Conservation (phyloP, 495 filamentous ascomycete genomes). For the Penicillium goetzii region DNA sequence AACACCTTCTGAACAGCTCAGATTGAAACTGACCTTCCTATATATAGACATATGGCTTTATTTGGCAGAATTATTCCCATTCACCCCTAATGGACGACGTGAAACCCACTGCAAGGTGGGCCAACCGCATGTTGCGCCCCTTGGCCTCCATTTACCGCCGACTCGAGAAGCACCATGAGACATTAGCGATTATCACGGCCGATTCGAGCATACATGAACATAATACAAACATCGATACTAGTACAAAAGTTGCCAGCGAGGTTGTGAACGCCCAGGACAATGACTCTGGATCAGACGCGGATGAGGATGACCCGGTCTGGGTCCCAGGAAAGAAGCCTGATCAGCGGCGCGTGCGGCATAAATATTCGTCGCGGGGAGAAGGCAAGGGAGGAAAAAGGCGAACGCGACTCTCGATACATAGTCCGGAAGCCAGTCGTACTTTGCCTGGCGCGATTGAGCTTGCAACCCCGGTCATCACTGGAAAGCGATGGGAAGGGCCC, state of each 20-base stretch:
- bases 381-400: slow-evolving; percentile 30
- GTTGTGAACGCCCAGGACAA: slow-evolving; percentile 12
- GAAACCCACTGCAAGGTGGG: slow-evolving; percentile 51
- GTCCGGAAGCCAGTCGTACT: slow-evolving; percentile 43
- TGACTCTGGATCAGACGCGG: slow-evolving; percentile 41
- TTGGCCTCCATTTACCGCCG: slow-evolving; percentile 50
- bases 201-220: slow-evolving; percentile 31
- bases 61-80: slow-evolving; percentile 9
- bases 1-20: not conserved
- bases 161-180: slow-evolving; percentile 50
- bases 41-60: slow-evolving; percentile 16
- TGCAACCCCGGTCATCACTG: slow-evolving; percentile 50
- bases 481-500: slow-evolving; percentile 34
- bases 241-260: not conserved
- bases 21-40: slow-evolving; percentile 5
- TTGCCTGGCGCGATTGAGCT: slow-evolving; percentile 53
- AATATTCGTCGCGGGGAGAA: slow-evolving; percentile 41
- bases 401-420: slow-evolving; percentile 40
- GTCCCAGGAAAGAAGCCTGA: slow-evolving; percentile 42
- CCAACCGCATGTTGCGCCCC: slow-evolving; percentile 53
- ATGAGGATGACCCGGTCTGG: slow-evolving; percentile 50
- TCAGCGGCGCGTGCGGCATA: slow-evolving; percentile 43
- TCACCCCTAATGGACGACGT: slow-evolving; percentile 44
- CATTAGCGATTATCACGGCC: slow-evolving; percentile 37
- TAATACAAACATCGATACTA: slow-evolving; percentile 11